These are phyloP conservation scores for Cryphonectria parasitica DNA, from an alignment of 2,329 filamentous ascomycete species.

Conservation along the genomic window DNA sequence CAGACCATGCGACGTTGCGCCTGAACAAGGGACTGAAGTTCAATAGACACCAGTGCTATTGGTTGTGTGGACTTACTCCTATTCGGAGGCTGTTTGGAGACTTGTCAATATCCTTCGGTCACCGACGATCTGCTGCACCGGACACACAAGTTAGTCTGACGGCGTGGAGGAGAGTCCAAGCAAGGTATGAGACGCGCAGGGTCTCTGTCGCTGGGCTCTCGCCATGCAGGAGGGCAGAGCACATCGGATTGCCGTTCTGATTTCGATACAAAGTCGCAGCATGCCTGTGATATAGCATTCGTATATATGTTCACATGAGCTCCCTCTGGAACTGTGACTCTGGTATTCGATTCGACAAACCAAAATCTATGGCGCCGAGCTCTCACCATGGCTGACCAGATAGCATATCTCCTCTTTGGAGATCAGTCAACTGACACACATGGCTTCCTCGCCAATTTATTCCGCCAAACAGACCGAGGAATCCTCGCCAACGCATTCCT, in stretches of 20 bases:
- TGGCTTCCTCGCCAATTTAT: slow-evolving; percentile 61
- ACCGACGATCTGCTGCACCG: slow-evolving; percentile 47
- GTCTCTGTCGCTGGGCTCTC: slow-evolving; percentile 13
- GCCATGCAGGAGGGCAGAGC: slow-evolving; percentile 15
- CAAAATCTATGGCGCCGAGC: slow-evolving; percentile 34
- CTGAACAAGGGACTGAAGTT: slow-evolving; percentile 1
- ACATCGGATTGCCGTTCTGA: slow-evolving; percentile 11
- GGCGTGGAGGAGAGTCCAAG: slow-evolving; percentile 36
- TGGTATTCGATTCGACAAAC: slow-evolving; percentile 19
- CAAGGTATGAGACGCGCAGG: slow-evolving; percentile 13
- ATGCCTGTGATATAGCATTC: slow-evolving; percentile 2
- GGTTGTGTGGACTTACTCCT: slow-evolving; percentile 32
- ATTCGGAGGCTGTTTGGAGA: slow-evolving; percentile 43
- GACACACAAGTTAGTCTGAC: slow-evolving; percentile 35
- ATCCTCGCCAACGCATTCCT: slow-evolving; percentile 65
- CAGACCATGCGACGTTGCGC: slow-evolving; percentile 11
- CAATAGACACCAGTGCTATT: background rate
- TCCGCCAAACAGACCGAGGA: slow-evolving; percentile 49
- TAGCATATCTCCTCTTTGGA: slow-evolving; percentile 67
- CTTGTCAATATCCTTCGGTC: slow-evolving; percentile 48
- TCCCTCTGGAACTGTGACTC: slow-evolving; percentile 10
- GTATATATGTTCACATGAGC: slow-evolving; percentile 24
- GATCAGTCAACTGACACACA: slow-evolving; percentile 73
- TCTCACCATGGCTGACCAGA: slow-evolving; percentile 49
- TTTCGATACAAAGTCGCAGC: background rate